Percentiles rank a stretch among this genome's conserved stretches.
phyloP scores from a whole-genome alignment of 2,329 filamentous ascomycete species.

The Metarhizium guizhouense region DNA sequence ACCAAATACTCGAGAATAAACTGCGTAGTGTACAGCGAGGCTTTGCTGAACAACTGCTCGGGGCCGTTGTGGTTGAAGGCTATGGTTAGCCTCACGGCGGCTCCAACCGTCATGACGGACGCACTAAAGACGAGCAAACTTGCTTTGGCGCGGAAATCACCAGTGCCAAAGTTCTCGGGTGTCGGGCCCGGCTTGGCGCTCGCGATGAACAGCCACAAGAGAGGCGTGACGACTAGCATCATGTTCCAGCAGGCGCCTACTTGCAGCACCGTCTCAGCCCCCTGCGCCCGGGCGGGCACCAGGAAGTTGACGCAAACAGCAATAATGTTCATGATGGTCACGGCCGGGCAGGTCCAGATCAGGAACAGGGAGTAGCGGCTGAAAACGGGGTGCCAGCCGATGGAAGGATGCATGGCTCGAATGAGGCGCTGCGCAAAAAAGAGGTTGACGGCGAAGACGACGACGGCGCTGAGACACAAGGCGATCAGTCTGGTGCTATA shows the following conservation, averaged over 20 bases:
- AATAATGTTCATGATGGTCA: conserved; percentile 23
- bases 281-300: background rate
- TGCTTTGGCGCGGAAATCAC: conserved; percentile 19
- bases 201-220: conserved; percentile 14
- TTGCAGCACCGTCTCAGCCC: conserved; percentile 10
- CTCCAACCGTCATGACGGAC: conserved; percentile 11
- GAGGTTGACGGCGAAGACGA: conserved; percentile 28
- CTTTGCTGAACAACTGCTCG: conserved; percentile 20
- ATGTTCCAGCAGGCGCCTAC: conserved; percentile 14
- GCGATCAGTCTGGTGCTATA: background rate
- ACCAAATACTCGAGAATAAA: conserved; percentile 23
- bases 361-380: conserved; percentile 14
- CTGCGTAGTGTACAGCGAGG: conserved; percentile 25
- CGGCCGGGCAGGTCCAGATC: conserved; percentile 16
- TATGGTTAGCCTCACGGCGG: conserved; percentile 15
- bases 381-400: conserved; percentile 25
- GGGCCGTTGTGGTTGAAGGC: conserved; percentile 11
- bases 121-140: conserved; percentile 16
- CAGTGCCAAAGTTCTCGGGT: conserved; percentile 23
- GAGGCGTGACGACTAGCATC: conserved; percentile 13
- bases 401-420: conserved; percentile 24
- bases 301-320: conserved; percentile 17
- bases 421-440: conserved; percentile 30
- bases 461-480: conserved; percentile 16
- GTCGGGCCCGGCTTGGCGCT: conserved; percentile 18